phyloP scores from a whole-genome alignment of 1,139 yeast genomes.

The Kluyveromyces marxianus region DNA sequence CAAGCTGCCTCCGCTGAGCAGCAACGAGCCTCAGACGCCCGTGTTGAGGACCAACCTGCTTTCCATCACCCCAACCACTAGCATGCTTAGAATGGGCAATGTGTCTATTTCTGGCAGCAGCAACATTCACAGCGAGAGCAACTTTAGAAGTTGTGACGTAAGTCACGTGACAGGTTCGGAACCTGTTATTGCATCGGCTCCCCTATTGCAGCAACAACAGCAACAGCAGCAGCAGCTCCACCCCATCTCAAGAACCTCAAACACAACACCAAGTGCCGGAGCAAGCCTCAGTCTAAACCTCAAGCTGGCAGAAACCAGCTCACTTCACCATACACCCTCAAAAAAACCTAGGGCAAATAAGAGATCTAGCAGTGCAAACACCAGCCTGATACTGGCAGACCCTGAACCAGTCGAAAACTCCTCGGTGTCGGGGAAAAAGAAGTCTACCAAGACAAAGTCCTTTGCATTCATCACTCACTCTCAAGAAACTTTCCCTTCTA shows the following conservation, averaged over 20 bases:
- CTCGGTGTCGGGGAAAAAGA: background rate
- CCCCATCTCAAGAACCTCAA: background rate
- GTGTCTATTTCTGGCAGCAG: background rate
- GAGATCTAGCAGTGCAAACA: background rate
- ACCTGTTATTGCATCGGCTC: background rate
- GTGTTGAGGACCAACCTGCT: slow-evolving; percentile 2
- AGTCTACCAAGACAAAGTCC: slow-evolving; percentile 22
- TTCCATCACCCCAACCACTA: slow-evolving; percentile 5
- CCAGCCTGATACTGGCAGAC: slow-evolving; percentile 1
- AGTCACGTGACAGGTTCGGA: background rate
- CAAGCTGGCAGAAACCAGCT: background rate
- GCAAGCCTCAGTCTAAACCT: background rate
- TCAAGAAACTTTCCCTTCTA: slow-evolving; percentile 74
- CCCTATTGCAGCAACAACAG: background rate
- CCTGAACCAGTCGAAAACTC: background rate
- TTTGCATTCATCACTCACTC: slow-evolving; percentile 92
- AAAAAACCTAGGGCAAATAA: background rate
- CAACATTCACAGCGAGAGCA: too few species aligned
- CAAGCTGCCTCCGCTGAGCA: slow-evolving; percentile 23
- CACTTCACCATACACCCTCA: slow-evolving; percentile 3
- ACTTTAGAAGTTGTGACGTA: background rate
- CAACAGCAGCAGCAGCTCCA: background rate
- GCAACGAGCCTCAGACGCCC: slow-evolving; percentile 3
- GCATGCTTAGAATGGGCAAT: slow-evolving; percentile 3
- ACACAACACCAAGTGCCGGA: background rate